A percentile compares a stretch with the other conserved stretches of the same genome.
Conservation (phyloP, 2,329 filamentous ascomycete species). For the Apiospora saccharicola region DNA sequence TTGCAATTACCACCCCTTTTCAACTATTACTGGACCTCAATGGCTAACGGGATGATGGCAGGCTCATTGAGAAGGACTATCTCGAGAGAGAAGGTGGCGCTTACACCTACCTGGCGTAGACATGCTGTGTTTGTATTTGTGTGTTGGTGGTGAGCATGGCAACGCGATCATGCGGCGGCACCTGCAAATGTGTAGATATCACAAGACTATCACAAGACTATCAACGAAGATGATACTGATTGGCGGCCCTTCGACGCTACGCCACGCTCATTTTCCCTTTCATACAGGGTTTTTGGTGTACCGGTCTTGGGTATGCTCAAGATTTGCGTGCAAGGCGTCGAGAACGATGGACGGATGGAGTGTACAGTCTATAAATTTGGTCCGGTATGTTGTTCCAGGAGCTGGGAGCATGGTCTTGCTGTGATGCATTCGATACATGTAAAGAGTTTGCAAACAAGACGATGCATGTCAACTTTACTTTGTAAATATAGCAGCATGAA, state of each 20-base stretch:
- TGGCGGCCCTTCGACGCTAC: not conserved
- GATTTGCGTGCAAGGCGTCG: not conserved
- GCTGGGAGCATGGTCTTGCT: not conserved
- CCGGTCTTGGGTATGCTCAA: not conserved
- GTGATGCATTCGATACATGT: not conserved
- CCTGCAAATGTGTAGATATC: not conserved
- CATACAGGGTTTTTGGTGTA: not conserved
- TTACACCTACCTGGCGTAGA: slow-evolving; percentile 75
- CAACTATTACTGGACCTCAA: slow-evolving; percentile 25
- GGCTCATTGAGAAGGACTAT: slow-evolving; percentile 92
- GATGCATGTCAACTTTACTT: not conserved
- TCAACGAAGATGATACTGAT: not conserved
- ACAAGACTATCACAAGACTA: not conserved
- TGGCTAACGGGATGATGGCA: slow-evolving; percentile 48
- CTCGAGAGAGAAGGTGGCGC: slow-evolving; percentile 78
- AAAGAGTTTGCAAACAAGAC: not conserved
- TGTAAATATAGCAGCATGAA: not conserved
- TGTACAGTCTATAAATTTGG: not conserved
- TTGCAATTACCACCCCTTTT: slow-evolving; percentile 2
- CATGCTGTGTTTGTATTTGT: not conserved
- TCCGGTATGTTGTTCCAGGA: not conserved
- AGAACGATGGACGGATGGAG: not conserved
- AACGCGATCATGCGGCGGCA: not conserved
- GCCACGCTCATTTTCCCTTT: not conserved
- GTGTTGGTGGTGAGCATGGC: not conserved